phyloP scores from a whole-genome alignment of 768 basidiomycete species.

The Boletus eberwhitei region DNA sequence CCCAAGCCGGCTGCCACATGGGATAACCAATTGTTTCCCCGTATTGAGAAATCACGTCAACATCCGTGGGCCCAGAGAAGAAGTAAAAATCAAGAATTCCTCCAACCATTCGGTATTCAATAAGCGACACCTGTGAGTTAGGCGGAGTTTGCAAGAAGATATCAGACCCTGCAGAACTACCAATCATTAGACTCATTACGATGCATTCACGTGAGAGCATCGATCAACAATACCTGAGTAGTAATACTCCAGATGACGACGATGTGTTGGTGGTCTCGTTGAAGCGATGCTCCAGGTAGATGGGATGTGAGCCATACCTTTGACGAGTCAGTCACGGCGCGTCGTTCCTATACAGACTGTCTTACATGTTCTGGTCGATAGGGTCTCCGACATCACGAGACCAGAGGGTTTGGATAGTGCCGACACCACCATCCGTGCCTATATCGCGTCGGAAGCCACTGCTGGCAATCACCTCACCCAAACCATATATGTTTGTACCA shows the following conservation, averaged over 20 bases:
- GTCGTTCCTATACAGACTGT: neutral
- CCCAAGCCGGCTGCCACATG: constrained; percentile 71
- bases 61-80: constrained; percentile 52
- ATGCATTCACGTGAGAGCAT: neutral
- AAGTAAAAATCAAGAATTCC: constrained; percentile 80
- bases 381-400: constrained; percentile 61
- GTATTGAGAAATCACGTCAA: constrained; percentile 68
- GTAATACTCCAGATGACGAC: constrained; percentile 72
- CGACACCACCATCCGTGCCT: constrained; percentile 43
- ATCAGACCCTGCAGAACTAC: constrained; percentile 66
- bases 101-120: constrained; percentile 73
- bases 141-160: constrained; percentile 63
- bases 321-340: neutral
- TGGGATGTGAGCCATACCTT: constrained; percentile 70
- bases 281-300: constrained; percentile 75
- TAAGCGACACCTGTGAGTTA: constrained; percentile 50
- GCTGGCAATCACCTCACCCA: constrained; percentile 70
- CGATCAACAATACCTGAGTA: constrained; percentile 48
- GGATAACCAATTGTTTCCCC: constrained; percentile 63
- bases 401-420: constrained; percentile 69
- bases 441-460: constrained; percentile 67
- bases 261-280: constrained; percentile 47
- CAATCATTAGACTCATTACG: constrained; percentile 1
- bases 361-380: constrained; percentile 63
- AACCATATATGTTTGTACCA: constrained; percentile 71